These are phyloP conservation scores for Aspergillus heteromorphus DNA, from an alignment of 495 filamentous ascomycete genomes.

Conservation along the genomic window DNA sequence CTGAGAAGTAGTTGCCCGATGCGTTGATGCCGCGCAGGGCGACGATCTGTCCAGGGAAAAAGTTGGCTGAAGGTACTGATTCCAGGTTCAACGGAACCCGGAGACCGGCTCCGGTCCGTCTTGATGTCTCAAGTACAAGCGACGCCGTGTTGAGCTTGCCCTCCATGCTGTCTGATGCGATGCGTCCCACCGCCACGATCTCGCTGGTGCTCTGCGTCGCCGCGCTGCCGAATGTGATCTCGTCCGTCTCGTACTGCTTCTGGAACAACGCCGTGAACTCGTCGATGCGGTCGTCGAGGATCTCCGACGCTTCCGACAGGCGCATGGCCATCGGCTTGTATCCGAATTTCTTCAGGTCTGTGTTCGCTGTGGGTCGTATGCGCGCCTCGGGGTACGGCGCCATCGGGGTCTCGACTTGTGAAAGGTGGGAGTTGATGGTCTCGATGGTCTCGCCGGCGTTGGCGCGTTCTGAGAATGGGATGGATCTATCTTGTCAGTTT, in stretches of 20 bases:
- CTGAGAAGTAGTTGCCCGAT: conserved; percentile 75
- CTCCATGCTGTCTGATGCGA: conserved; percentile 77
- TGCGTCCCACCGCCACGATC: conserved; percentile 84
- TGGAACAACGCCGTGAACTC: conserved; percentile 70
- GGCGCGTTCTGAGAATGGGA: conserved; percentile 63
- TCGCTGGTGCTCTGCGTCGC: conserved; percentile 77
- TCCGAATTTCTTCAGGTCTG: conserved; percentile 80
- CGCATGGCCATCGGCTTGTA: conserved; percentile 95
- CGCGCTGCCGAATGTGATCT: conserved; percentile 82
- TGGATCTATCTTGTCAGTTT: conserved; percentile 32
- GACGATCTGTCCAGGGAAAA: conserved; percentile 94
- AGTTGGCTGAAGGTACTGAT: conserved; percentile 62
- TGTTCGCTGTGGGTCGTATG: conserved; percentile 73
- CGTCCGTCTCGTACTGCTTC: conserved; percentile 67
- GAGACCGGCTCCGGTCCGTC: conserved; percentile 75
- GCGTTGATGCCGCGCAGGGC: conserved; percentile 83
- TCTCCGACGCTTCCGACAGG: conserved; percentile 82
- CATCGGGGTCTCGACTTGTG: conserved; percentile 61
- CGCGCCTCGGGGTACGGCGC: conserved; percentile 69
- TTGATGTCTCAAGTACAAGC: conserved; percentile 79
- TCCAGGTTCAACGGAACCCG: conserved; percentile 76
- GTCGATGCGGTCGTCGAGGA: conserved; percentile 92
- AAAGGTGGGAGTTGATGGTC: conserved; percentile 72
- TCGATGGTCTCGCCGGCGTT: conserved; percentile 79
- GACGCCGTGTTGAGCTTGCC: conserved; percentile 80